Evolutionary conservation across 2,329 filamentous ascomycete genomes (phyloP).

Genomic region (Geosmithia putterillii): DNA sequence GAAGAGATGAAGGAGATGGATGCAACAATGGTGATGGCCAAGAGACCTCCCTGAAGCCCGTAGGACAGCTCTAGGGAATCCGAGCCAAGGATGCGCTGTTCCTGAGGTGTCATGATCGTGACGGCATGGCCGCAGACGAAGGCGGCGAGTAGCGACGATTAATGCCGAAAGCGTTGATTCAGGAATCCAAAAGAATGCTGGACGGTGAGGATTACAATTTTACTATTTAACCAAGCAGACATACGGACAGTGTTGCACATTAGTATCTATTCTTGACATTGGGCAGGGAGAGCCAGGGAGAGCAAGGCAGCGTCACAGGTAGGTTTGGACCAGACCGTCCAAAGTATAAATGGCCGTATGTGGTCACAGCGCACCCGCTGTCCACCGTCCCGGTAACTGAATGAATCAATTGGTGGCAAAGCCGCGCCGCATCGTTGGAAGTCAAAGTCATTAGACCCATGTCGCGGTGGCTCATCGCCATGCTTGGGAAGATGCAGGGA

Average conservation of each 20-base stretch:
- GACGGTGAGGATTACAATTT: too few species aligned
- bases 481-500: too few species aligned
- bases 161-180: not conserved
- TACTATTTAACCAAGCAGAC: too few species aligned
- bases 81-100: slow-evolving; percentile 8
- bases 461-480: too few species aligned
- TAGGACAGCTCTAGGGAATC: slow-evolving; percentile 11
- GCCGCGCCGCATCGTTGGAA: not conserved
- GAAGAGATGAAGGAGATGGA: slow-evolving; percentile 17
- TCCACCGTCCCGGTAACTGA: not conserved
- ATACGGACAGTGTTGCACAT: too few species aligned
- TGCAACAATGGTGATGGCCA: slow-evolving; percentile 15
- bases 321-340: too few species aligned
- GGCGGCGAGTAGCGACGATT: too few species aligned
- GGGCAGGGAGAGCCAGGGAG: too few species aligned
- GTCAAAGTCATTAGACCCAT: too few species aligned
- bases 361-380: not conserved
- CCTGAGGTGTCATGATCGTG: slow-evolving; percentile 5
- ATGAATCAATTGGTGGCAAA: not conserved
- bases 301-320: too few species aligned
- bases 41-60: slow-evolving; percentile 13
- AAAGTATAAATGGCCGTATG: not conserved
- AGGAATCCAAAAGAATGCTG: too few species aligned
- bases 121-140: not conserved
- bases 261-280: too few species aligned